Evolutionary conservation across 2,329 filamentous ascomycete species (phyloP), one percentile per base, ranked within the genome.

Genomic region (Pseudopithomyces maydicus): DNA sequence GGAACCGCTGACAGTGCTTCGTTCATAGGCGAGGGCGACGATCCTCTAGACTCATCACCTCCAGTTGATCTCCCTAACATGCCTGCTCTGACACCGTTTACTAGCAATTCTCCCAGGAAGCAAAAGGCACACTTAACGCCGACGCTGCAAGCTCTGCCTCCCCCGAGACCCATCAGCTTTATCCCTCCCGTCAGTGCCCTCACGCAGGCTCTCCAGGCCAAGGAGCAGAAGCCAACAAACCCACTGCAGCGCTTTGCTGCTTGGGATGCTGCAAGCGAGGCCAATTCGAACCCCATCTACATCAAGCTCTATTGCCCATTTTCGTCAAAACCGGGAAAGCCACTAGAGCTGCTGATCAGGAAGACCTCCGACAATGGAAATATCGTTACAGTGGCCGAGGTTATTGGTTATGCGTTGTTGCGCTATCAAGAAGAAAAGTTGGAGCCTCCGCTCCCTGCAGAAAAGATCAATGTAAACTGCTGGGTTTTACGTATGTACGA

Each of bases 401-500:
- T 92, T n/a, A 92, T 96, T 62, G 91, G 91, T 0, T 82, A 94
- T 59, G 88, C 88, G 59, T 76, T 96, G 12, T 93, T 89, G 82
- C 83, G 89, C 60, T 95, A 94, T 71, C 85, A 86, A 46, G 88
- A 93, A 66, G 90, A 93, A 70, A 90, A 90, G 64, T 79, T 87
- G 26, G 85, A 92, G 61, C 91, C 91, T 3, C 72, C 83, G 0
- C 79, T 95, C 10, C 79, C 86, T 0, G 72, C 79, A 1, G 84
- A 88, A 49, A 90, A 91, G 69, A 80, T 87, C 51, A 91, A 91
- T 65, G 88, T 93, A 65, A 94, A 94, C 69, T 87, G 87, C 80
- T 95, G 90, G 89, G 91, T 88, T 22, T 78, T 96, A 54, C 85
- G 90, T 39, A 92, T 96, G 87, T 90, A 93, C 8, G 86, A 95